Conservation (phyloP, 2,329 filamentous ascomycete genomes). For the Aspergillus terreus region DNA sequence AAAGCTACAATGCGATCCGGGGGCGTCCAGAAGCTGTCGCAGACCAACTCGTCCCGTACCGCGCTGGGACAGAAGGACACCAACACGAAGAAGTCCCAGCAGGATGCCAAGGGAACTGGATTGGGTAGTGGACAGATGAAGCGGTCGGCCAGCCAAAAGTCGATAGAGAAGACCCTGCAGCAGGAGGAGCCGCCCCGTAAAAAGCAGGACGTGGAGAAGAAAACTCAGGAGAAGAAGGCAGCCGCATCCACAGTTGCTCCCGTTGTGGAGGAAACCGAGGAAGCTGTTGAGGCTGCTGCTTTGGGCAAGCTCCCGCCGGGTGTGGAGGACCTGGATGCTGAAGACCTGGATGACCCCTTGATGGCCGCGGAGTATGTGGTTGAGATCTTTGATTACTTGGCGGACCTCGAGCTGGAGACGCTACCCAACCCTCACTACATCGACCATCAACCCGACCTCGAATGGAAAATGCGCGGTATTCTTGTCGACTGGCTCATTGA, state of each 20-base stretch:
- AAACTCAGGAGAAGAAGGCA: slow-evolving; percentile 24
- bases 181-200: slow-evolving; percentile 65
- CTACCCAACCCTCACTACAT: slow-evolving; percentile 94
- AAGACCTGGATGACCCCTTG: slow-evolving; percentile 87
- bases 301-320: slow-evolving; percentile 36
- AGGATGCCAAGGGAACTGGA: slow-evolving; percentile 71
- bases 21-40: slow-evolving; percentile 72
- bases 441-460: slow-evolving; percentile 86
- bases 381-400: slow-evolving; percentile 96
- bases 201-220: slow-evolving; percentile 58
- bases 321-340: slow-evolving; percentile 67
- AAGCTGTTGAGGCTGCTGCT: slow-evolving; percentile 29
- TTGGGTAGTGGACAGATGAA: slow-evolving; percentile 66
- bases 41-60: slow-evolving; percentile 59
- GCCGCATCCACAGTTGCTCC: slow-evolving; percentile 30
- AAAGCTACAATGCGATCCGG: slow-evolving; percentile 74
- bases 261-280: slow-evolving; percentile 23
- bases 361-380: slow-evolving; percentile 98
- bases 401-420: slow-evolving; percentile 73
- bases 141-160: slow-evolving; percentile 51
- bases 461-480: slow-evolving; percentile 98
- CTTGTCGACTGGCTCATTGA: slow-evolving; percentile 98
- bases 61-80: slow-evolving; percentile 63
- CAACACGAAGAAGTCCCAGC: slow-evolving; percentile 56
- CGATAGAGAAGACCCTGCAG: slow-evolving; percentile 53